Evolutionary conservation across 23 red algal species (phyloP).

Genomic region (Gracilariopsis chorda): DNA sequence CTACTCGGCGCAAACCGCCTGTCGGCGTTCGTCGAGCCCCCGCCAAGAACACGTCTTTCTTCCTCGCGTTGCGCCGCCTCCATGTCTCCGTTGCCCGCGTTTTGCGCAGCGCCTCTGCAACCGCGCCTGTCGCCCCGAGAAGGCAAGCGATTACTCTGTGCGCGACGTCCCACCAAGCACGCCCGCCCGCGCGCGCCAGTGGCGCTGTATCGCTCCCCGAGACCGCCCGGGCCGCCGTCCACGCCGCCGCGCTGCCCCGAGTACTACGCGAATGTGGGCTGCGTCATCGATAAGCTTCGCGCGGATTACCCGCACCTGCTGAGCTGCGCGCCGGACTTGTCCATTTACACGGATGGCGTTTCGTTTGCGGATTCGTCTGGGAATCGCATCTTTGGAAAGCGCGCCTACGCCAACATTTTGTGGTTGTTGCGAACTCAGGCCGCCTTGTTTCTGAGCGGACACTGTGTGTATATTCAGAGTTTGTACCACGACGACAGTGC

Average conservation of each 20-base stretch:
- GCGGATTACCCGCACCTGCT: constrained; percentile 81
- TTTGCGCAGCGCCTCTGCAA: no score
- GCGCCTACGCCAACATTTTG: constrained; percentile 72
- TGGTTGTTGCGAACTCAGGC: constrained; percentile 82
- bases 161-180: no score
- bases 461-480: constrained; percentile 58
- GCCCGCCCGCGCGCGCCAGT: neutral
- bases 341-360: constrained; percentile 64
- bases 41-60: no score
- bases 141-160: no score
- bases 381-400: constrained; percentile 51
- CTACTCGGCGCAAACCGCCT: no score
- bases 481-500: constrained; percentile 79
- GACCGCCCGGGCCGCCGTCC: neutral
- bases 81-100: no score
- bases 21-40: no score
- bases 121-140: no score
- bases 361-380: constrained; percentile 68
- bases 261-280: constrained; percentile 92
- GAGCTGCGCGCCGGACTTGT: constrained; percentile 54
- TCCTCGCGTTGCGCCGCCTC: no score
- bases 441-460: constrained; percentile 44
- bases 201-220: neutral
- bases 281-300: constrained; percentile 81
- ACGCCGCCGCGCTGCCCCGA: constrained; percentile 34